Evolutionary conservation across 768 basidiomycete species (phyloP).

Genomic region (Lactarius sanguifluus): DNA sequence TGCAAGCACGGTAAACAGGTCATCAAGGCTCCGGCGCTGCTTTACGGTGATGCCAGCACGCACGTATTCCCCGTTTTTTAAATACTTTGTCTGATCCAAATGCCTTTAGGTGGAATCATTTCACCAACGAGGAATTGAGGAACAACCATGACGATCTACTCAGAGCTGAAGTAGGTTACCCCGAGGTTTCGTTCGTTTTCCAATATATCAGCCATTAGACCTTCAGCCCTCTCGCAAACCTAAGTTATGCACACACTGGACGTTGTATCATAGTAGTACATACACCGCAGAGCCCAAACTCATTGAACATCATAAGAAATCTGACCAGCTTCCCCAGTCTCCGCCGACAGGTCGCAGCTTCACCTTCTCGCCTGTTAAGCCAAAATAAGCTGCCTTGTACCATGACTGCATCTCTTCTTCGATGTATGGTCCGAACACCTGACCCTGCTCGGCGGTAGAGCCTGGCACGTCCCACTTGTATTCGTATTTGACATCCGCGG

Average conservation of each 20-base stretch:
- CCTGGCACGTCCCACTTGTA: constrained; percentile 74
- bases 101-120: constrained; percentile 88
- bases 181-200: constrained; percentile 92
- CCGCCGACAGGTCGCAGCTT: constrained; percentile 63
- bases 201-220: constrained; percentile 88
- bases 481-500: constrained; percentile 73
- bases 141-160: constrained; percentile 95
- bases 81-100: neutral
- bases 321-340: constrained; percentile 75
- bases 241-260: constrained; percentile 21
- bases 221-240: constrained; percentile 1
- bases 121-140: constrained; percentile 82
- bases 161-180: constrained; percentile 79
- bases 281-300: neutral
- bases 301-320: constrained; percentile 38
- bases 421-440: constrained; percentile 76
- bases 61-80: constrained; percentile 45
- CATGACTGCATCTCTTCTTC: constrained; percentile 80
- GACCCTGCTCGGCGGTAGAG: constrained; percentile 44
- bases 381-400: constrained; percentile 82
- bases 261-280: constrained; percentile 25
- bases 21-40: constrained; percentile 76
- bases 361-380: constrained; percentile 72
- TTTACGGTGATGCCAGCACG: constrained; percentile 98
- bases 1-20: constrained; percentile 85